Base-by-base conservation (phyloP, 1,284 basidiomycete genomes). In the Boletus sp. region DNA sequence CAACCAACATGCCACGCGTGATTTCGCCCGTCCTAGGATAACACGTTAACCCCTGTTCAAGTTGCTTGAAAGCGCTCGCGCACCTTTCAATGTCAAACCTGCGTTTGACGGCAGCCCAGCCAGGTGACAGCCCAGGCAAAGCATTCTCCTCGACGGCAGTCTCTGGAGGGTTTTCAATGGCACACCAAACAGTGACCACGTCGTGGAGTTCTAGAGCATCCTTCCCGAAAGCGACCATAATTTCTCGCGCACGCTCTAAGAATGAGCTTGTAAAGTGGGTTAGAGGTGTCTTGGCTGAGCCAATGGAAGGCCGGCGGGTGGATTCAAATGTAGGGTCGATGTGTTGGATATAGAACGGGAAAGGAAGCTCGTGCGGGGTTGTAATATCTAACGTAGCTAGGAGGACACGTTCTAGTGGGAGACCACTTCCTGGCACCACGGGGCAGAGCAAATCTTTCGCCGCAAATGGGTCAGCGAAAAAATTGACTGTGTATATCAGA, bases 391-490 rank as follows among this genome's bases (percentile, higher is more conserved):
- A 71, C 2, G 93, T 84, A 40, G 87, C 70, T 49, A 94, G 72
- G 47, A 88, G 60, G 58, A 94, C 80, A 4, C 82, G 76, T 41
- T 82, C 77, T 26, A 81, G 69, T 10, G 82, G 84, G 23, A 88
- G 59, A 36, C 75, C 73, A 20, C 59, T 56, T 34, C 64, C 59
- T 5, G 69, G 61, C 9, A 60, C 51, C 1, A 57, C 32, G 5
- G 78, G 72, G 32, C 75, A 63, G 22, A 88, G 69, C 0, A 88
- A 66, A 41, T 85, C 76, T 44, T 80, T 77, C 8, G 88, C 90
- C 1, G 94, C 91, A 60, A 77, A 91, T 2, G 94, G 92, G 61
- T 97, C 94, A 3, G 94, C 93, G 56, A 88, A 96, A 62, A 89
- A 93, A 71, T 97, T 97, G 78, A 97, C 82, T 92, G 60, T 7